Base-by-base conservation (phyloP, 2,329 filamentous ascomycete genomes). In the Beauveria sp. region DNA sequence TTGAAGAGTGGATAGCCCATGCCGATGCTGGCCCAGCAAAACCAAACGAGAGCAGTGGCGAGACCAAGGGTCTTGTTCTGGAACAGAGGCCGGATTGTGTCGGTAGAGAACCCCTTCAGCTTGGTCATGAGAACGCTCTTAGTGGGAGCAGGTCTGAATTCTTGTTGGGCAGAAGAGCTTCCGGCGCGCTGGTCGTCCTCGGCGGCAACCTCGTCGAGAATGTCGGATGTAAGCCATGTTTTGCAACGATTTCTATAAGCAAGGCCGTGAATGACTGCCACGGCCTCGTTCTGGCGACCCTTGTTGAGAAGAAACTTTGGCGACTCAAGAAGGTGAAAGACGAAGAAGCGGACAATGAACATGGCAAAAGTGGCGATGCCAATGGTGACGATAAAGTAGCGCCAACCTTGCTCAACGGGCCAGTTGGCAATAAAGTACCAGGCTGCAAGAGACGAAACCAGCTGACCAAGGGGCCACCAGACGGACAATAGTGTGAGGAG, bases 1-100 rank as follows among this genome's bases (percentile, higher is more conserved):
- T 95, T 95, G 81, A 93, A 96, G 1, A 96, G 82, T 1, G 90
- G 91, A 69, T 93, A 96, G 3, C 87, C 90, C 85, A 96, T 89
- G 63, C 91, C 91, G 66, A 96, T 93, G 16, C 85, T 87, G 0
- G 86, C 81, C 91, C 91, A 96, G 71, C 86, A 86, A 73, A 92
- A 89, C 89, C 89, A 92, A 53, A 93, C 78, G 24, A 86, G 74
- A 3, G 65, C 68, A 1, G 83, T 86, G 45, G 81, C 78, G 58
- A 77, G 66, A 57, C 76, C 81, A 8, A 84, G 76, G 60, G 78
- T 81, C 66, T 76, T 81, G 60, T 69, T 80, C 63, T 75, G 75
- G 73, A 88, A 87, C 2, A 95, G 81, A 1, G 89, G 87, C 1
- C 79, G 79, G 65, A 93, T 79, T 18, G 86, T 86, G 50, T 86